Evolutionary conservation across 495 filamentous ascomycete species (phyloP).

Genomic region (Penicillium paradoxum): DNA sequence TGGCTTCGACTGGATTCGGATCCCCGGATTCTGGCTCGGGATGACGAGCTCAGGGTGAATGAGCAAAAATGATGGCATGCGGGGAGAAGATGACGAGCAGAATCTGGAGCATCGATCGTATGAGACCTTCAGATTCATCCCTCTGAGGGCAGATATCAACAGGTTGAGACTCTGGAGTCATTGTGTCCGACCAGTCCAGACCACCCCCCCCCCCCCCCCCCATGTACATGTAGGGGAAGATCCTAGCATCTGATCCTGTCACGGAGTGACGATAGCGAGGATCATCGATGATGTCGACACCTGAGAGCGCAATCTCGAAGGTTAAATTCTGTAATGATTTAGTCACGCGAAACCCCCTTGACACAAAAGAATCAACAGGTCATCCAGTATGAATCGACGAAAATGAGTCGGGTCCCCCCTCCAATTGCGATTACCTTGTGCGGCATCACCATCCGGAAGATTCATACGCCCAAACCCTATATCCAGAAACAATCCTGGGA

Average conservation of each 20-base stretch:
- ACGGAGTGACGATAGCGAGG: constrained; percentile 14
- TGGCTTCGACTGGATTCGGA: neutral
- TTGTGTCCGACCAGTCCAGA: constrained; percentile 2
- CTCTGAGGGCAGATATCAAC: no score
- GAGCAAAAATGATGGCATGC: constrained; percentile 15
- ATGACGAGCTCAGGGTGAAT: constrained; percentile 4
- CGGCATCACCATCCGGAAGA: neutral
- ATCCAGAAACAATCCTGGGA: neutral
- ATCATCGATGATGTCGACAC: constrained; percentile 32
- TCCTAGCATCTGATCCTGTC: constrained; percentile 1
- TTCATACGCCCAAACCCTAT: no score
- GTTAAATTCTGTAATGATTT: constrained; percentile 20
- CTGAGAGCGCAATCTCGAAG: no score
- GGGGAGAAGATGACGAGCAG: constrained; percentile 8
- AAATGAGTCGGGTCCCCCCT: constrained; percentile 10
- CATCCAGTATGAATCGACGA: constrained; percentile 7
- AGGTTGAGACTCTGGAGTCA: no score
- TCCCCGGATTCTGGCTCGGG: neutral
- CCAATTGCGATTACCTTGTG: neutral
- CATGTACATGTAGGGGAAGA: neutral
- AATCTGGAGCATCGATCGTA: neutral
- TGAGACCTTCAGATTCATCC: no score
- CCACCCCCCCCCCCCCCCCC: no score
- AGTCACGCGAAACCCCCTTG: constrained; percentile 13
- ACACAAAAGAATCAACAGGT: constrained; percentile 9